A percentile compares a stretch with the other conserved stretches of the same genome.
phyloP scores from a whole-genome alignment of 345 rosid genomes.

The Erodium maritimum region DNA sequence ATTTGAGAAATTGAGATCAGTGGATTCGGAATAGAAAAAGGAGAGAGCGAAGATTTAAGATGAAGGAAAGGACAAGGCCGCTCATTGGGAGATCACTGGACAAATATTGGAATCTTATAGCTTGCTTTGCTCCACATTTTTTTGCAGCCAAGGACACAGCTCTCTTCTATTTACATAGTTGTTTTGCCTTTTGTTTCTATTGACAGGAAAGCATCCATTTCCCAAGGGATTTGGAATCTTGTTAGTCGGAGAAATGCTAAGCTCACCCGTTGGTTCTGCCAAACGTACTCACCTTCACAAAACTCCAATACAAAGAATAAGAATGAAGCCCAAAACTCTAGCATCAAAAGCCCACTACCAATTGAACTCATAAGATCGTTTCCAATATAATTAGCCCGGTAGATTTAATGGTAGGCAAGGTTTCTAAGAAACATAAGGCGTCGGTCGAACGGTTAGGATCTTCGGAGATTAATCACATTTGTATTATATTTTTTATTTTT shows the following conservation, averaged over 20 bases:
- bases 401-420: too few relatives aligned
- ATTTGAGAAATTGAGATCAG: conserved; percentile 1
- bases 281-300: neutral
- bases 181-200: neutral
- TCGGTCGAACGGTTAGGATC: too few relatives aligned
- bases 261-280: neutral
- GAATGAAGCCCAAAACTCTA: too few relatives aligned
- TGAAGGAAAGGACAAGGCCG: conserved; percentile 47
- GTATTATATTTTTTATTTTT: too few relatives aligned
- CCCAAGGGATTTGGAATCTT: neutral
- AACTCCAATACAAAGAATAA: neutral
- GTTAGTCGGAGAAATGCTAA: neutral
- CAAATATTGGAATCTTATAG: conserved; percentile 38
- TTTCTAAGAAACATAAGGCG: too few relatives aligned
- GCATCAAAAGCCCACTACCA: neutral
- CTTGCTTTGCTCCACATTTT: neutral
- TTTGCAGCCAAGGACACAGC: neutral
- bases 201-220: neutral
- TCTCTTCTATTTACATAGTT: neutral
- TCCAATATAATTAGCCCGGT: too few relatives aligned
- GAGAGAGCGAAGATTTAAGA: conserved; percentile 10
- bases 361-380: too few relatives aligned
- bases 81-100: conserved; percentile 28
- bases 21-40: neutral
- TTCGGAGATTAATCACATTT: too few relatives aligned